These are phyloP conservation scores for Ramaria rubella DNA, from an alignment of 768 basidiomycete genomes.

Conservation along the genomic window DNA sequence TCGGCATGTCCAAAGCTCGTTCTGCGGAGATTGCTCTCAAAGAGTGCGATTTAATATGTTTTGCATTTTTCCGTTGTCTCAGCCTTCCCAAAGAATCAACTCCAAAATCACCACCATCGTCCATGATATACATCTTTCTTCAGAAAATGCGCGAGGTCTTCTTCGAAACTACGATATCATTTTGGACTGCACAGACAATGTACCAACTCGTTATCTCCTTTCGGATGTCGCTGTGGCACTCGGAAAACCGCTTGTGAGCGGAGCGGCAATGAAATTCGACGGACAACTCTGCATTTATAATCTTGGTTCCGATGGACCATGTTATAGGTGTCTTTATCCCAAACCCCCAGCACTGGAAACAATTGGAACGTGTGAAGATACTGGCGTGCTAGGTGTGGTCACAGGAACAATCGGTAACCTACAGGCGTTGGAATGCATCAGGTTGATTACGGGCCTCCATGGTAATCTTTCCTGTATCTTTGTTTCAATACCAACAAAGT, in stretches of 20 bases:
- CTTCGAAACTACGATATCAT: constrained; percentile 65
- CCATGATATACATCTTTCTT: constrained; percentile 44
- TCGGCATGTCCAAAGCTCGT: constrained; percentile 75
- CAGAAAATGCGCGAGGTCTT: constrained; percentile 58
- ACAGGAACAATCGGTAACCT: constrained; percentile 85
- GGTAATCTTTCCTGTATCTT: constrained; percentile 34
- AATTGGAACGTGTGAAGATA: constrained; percentile 77
- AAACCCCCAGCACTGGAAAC: constrained; percentile 59
- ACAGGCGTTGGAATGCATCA: constrained; percentile 86
- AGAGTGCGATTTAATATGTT: constrained; percentile 37
- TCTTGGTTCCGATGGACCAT: constrained; percentile 63
- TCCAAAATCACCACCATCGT: constrained; percentile 56
- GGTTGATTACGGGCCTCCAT: constrained; percentile 61
- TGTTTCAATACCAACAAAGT: not conserved
- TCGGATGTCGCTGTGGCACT: constrained; percentile 78
- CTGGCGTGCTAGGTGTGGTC: constrained; percentile 82
- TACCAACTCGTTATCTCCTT: constrained; percentile 85
- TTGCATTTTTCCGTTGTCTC: not conserved
- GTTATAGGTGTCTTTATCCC: constrained; percentile 93
- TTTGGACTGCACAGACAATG: constrained; percentile 93
- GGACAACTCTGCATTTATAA: constrained; percentile 80
- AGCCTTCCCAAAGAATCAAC: constrained; percentile 54
- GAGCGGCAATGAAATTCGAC: constrained; percentile 83
- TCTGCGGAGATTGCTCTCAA: constrained; percentile 69
- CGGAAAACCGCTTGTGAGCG: constrained; percentile 80